Evolutionary conservation across 352 stramenopile species (phyloP).

Genomic region (Pythium vanterpoolii): DNA sequence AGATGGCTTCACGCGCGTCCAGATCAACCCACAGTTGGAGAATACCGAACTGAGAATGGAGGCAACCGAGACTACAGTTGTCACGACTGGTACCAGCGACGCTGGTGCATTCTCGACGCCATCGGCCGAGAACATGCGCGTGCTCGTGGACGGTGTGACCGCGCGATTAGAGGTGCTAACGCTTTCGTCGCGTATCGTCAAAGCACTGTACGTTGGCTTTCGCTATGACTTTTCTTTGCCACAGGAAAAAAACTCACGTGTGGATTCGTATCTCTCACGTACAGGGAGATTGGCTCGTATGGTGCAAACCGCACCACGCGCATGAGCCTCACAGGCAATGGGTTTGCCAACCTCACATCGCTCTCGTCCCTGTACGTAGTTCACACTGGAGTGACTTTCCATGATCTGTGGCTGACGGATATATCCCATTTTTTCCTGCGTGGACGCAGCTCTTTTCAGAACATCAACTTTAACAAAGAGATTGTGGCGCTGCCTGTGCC

Average conservation of each 20-base stretch:
- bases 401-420: not conserved
- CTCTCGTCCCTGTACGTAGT: constrained; percentile 8
- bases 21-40: not conserved
- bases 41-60: not conserved
- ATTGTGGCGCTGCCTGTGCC: constrained; percentile 17
- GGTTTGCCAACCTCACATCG: not conserved
- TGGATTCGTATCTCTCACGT: not conserved
- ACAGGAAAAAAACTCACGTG: not conserved
- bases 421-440: not conserved
- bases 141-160: not conserved
- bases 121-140: not conserved
- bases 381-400: too few relatives aligned
- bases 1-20: not conserved
- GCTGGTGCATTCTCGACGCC: not conserved
- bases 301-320: not conserved
- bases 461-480: constrained; percentile 22
- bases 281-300: constrained; percentile 9
- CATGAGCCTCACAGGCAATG: not conserved
- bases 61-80: not conserved
- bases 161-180: not conserved
- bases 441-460: constrained; percentile 20
- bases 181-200: not conserved
- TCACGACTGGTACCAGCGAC: not conserved
- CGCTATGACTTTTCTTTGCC: not conserved
- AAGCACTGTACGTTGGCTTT: constrained; percentile 1